These are phyloP conservation scores for Apiotrichum gamsii DNA, from an alignment of 1,284 basidiomycete species.

Conservation along the genomic window DNA sequence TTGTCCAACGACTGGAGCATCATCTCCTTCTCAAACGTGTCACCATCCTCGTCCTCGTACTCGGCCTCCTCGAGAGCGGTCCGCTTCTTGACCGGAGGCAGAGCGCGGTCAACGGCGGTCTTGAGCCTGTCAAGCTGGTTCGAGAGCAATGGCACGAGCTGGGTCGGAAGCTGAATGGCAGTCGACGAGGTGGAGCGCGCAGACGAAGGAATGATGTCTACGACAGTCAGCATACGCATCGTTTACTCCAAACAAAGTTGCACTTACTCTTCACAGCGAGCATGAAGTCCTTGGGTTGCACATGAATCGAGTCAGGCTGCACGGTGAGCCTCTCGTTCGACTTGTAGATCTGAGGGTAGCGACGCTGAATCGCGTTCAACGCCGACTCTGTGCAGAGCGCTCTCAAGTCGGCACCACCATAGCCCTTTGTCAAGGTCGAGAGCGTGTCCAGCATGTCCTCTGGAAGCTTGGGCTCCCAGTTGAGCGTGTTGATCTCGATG, in stretches of 20 bases:
- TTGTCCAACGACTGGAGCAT: constrained; percentile 86
- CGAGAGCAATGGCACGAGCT: constrained; percentile 75
- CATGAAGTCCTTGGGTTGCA: constrained; percentile 93
- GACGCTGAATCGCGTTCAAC: constrained; percentile 88
- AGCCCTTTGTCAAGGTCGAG: constrained; percentile 90
- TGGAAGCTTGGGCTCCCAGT: constrained; percentile 80
- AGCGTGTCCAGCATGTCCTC: constrained; percentile 61
- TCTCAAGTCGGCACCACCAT: constrained; percentile 94
- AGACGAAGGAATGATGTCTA: constrained; percentile 89
- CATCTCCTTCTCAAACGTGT: constrained; percentile 73
- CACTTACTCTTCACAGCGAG: constrained; percentile 86
- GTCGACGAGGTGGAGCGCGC: constrained; percentile 81
- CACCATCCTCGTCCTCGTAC: constrained; percentile 68
- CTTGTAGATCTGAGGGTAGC: constrained; percentile 97
- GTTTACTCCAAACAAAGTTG: too few relatives aligned
- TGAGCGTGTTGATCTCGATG: constrained; percentile 81
- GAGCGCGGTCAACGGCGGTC: constrained; percentile 58
- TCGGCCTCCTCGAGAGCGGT: constrained; percentile 89
- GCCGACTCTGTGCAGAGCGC: constrained; percentile 94
- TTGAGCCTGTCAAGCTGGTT: constrained; percentile 66
- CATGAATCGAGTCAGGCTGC: constrained; percentile 76
- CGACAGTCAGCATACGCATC: neutral
- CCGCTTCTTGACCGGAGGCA: constrained; percentile 68
- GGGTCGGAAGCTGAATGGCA: constrained; percentile 75
- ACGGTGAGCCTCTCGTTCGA: constrained; percentile 78